phyloP scores from a whole-genome alignment of 164 flowering plant genomes.

The Litsea cubeba region DNA sequence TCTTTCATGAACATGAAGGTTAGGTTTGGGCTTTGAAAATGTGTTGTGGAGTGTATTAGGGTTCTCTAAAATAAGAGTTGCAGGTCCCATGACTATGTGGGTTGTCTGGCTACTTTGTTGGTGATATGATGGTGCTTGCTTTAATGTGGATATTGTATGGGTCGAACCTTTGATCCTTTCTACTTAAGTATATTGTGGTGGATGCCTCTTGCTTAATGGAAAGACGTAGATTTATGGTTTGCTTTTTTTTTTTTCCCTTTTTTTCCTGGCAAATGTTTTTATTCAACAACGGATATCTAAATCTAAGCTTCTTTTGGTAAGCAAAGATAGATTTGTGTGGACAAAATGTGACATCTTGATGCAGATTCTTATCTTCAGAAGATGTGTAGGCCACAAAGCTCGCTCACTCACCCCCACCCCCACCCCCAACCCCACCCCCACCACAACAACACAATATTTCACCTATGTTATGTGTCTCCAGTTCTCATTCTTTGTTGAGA shows the following conservation, averaged over 20 bases:
- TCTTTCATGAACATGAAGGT: background rate
- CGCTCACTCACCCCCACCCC: background rate
- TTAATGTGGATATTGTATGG: background rate
- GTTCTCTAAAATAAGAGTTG: background rate
- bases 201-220: background rate
- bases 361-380: background rate
- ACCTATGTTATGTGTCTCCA: background rate
- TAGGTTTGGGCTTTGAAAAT: background rate
- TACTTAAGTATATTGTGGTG: background rate
- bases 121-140: background rate
- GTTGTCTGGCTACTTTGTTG: background rate
- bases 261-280: background rate
- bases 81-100: conserved; percentile 2
- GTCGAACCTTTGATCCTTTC: background rate
- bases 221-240: background rate
- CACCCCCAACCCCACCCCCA: background rate
- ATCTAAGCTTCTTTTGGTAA: too few relatives aligned
- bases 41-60: background rate
- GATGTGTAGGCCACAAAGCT: background rate
- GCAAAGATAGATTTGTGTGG: too few relatives aligned
- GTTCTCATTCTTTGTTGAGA: background rate
- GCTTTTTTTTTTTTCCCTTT: background rate
- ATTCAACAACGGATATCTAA: background rate
- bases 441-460: background rate
- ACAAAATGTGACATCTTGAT: too few relatives aligned